Percentiles rank a stretch among this genome's conserved stretches.
These are phyloP conservation scores for Dendrobium officinale DNA, from an alignment of 106 monocot species.

Conservation along the genomic window DNA sequence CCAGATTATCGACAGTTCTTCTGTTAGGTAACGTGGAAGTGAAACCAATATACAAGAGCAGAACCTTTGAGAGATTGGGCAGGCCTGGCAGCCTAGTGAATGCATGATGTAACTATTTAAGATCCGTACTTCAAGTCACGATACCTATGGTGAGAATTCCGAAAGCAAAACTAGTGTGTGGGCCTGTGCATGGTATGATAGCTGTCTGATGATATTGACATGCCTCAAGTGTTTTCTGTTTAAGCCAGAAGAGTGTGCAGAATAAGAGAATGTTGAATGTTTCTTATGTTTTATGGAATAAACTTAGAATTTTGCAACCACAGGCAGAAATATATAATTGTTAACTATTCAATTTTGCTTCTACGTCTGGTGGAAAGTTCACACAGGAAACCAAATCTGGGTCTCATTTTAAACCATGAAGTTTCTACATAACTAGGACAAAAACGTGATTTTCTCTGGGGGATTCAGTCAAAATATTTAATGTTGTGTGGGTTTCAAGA, in stretches of 20 bases:
- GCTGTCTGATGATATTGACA: conserved; percentile 44
- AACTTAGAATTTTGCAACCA: no score
- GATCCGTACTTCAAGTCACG: conserved; percentile 35
- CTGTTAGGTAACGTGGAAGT: no score
- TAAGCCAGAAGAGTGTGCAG: neutral
- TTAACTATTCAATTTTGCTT: neutral
- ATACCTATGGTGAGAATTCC: conserved; percentile 35
- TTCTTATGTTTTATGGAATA: neutral
- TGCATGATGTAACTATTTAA: conserved; percentile 29
- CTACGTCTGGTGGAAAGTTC: neutral
- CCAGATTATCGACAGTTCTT: no score
- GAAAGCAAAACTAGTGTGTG: conserved; percentile 37
- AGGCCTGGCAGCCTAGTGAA: no score
- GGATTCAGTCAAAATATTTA: neutral
- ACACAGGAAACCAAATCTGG: neutral
- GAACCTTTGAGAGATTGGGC: no score
- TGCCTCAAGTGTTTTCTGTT: conserved; percentile 23
- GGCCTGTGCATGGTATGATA: conserved; percentile 23
- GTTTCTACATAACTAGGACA: neutral
- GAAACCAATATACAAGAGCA: no score
- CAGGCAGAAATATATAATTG: neutral
- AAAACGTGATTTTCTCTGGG: neutral
- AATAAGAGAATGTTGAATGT: neutral
- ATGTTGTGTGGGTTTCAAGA: no score
- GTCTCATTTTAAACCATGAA: neutral